phyloP scores from a whole-genome alignment of 73 alveolate species.

The Symbiodinium pilosum region DNA sequence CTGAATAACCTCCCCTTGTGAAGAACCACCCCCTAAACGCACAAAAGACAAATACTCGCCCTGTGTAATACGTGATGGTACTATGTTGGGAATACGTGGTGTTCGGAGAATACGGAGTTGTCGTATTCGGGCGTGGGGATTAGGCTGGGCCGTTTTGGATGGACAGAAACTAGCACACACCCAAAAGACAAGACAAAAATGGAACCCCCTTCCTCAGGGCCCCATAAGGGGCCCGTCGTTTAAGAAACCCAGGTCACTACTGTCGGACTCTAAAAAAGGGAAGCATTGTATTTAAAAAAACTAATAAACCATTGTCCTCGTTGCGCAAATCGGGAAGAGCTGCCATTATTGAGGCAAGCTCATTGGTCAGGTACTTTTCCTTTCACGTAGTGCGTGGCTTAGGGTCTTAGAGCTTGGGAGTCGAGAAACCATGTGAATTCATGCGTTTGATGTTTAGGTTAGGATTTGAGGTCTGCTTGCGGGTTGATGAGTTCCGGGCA shows the following conservation, averaged over 20 bases:
- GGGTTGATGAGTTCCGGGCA: neutral
- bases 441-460: neutral
- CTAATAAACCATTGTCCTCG: neutral
- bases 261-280: neutral
- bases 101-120: no score
- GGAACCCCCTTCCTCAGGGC: neutral
- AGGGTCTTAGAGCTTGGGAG: neutral
- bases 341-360: neutral
- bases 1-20: no score
- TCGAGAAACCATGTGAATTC: neutral
- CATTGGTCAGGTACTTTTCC: neutral
- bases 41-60: neutral
- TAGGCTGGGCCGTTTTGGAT: no score
- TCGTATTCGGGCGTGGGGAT: no score
- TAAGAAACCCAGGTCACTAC: neutral
- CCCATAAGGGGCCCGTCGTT: neutral
- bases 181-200: neutral
- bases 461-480: neutral
- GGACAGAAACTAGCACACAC: no score
- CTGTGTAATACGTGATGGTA: neutral
- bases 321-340: neutral
- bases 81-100: no score
- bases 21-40: neutral
- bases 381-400: neutral
- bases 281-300: neutral